Conservation (phyloP, 345 rosid species). For the Pistacia integerrima region DNA sequence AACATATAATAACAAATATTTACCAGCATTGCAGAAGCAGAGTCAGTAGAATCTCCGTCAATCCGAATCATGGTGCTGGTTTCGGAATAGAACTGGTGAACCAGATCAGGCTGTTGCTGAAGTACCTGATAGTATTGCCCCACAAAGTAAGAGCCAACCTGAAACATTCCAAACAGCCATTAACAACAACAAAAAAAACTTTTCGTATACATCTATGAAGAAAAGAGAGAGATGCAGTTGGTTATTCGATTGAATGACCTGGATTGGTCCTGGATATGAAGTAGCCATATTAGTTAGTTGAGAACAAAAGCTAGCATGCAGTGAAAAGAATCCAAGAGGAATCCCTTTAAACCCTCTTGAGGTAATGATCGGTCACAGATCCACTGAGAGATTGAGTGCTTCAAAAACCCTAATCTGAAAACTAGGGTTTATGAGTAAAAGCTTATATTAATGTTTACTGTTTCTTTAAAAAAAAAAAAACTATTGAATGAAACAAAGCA, state of each 20-base stretch:
- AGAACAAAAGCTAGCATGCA: constrained; percentile 22
- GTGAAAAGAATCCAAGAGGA: constrained; percentile 19
- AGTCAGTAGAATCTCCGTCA: constrained; percentile 66
- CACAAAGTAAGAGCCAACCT: constrained; percentile 97
- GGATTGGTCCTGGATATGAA: constrained; percentile 66
- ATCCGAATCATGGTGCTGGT: constrained; percentile 71
- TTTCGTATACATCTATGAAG: not conserved
- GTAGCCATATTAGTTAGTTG: constrained; percentile 43
- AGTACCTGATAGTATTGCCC: constrained; percentile 90
- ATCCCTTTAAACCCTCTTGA: constrained; percentile 2
- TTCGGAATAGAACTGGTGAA: constrained; percentile 85
- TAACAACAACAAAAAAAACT: not conserved
- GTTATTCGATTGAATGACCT: constrained; percentile 34
- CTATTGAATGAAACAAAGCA: too few relatives aligned
- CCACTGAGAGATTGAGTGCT: not conserved
- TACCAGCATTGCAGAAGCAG: constrained; percentile 83
- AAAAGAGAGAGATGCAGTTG: not conserved
- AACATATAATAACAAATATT: not conserved
- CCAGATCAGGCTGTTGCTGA: constrained; percentile 79
- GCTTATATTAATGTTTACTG: not conserved
- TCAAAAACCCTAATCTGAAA: constrained; percentile 14
- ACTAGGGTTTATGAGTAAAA: not conserved
- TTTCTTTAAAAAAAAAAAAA: not conserved
- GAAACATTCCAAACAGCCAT: constrained; percentile 8
- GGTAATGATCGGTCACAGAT: constrained; percentile 15